A percentile compares a stretch with the other conserved stretches of the same genome.
Conservation (phyloP, 805 yeast species). For the Lipomyces orientalis region DNA sequence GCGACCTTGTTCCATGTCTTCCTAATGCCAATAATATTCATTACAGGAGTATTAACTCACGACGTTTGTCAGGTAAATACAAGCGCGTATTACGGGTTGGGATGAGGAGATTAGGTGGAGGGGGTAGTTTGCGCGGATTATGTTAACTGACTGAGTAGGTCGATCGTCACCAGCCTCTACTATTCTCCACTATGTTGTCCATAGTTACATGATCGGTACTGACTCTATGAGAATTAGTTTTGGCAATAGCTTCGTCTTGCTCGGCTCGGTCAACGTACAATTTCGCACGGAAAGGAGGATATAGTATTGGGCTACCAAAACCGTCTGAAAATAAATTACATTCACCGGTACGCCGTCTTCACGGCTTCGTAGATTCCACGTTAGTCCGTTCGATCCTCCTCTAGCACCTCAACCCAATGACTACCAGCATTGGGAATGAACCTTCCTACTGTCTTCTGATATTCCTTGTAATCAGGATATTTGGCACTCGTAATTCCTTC, state of each 20-base stretch:
- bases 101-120: neutral
- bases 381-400: slow-evolving; percentile 12
- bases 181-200: slow-evolving; percentile 14
- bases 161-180: slow-evolving; percentile 29
- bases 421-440: slow-evolving; percentile 25
- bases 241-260: slow-evolving; percentile 18
- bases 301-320: neutral
- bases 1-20: slow-evolving; percentile 20
- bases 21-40: slow-evolving; percentile 16
- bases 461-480: slow-evolving; percentile 29
- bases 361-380: neutral
- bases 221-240: slow-evolving; percentile 12
- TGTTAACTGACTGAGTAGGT: slow-evolving; percentile 9
- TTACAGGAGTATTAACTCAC: slow-evolving; percentile 13
- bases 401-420: slow-evolving; percentile 25
- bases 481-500: slow-evolving; percentile 26
- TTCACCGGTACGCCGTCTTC: neutral
- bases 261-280: slow-evolving; percentile 27
- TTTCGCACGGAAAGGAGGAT: slow-evolving; percentile 31
- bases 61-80: slow-evolving; percentile 33
- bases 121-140: neutral
- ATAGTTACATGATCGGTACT: slow-evolving; percentile 14
- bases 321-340: neutral
- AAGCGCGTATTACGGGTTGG: too few relatives aligned
- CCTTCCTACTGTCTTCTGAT: slow-evolving; percentile 28